A percentile compares a stretch with the other conserved stretches of the same genome.
Evolutionary conservation across 2,329 filamentous ascomycete genomes (phyloP).

Genomic region (Ceratocystis huliohia): DNA sequence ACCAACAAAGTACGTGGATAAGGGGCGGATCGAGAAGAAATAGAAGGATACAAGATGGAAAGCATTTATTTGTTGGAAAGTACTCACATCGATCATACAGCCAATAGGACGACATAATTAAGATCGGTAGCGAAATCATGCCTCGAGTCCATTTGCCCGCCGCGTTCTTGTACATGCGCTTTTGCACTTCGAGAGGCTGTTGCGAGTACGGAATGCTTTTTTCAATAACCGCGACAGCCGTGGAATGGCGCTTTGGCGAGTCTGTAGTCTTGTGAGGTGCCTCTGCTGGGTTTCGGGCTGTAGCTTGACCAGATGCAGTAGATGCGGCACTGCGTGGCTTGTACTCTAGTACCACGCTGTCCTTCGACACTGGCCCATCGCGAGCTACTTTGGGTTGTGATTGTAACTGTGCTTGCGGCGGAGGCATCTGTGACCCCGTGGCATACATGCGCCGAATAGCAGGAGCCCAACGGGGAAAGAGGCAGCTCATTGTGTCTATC

Average conservation of each 20-base stretch:
- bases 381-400: no score
- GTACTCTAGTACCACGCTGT: constrained; percentile 11
- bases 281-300: no score
- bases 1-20: not conserved
- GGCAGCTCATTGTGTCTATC: no score
- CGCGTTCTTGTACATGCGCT: constrained; percentile 19
- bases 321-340: constrained; percentile 1
- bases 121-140: constrained; percentile 16
- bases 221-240: constrained; percentile 2
- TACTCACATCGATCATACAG: constrained; percentile 15
- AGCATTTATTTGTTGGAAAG: not conserved
- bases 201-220: constrained; percentile 12
- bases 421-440: no score
- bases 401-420: no score
- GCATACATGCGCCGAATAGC: no score
- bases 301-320: no score
- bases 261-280: no score
- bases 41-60: not conserved
- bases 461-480: no score
- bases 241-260: not conserved
- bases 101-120: constrained; percentile 19
- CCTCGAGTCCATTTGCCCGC: constrained; percentile 18
- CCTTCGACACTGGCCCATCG: not conserved
- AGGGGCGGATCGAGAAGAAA: not conserved
- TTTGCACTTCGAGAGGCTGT: constrained; percentile 17